These are phyloP conservation scores for Penicillium paxilli DNA, from an alignment of 495 filamentous ascomycete genomes.

Conservation along the genomic window DNA sequence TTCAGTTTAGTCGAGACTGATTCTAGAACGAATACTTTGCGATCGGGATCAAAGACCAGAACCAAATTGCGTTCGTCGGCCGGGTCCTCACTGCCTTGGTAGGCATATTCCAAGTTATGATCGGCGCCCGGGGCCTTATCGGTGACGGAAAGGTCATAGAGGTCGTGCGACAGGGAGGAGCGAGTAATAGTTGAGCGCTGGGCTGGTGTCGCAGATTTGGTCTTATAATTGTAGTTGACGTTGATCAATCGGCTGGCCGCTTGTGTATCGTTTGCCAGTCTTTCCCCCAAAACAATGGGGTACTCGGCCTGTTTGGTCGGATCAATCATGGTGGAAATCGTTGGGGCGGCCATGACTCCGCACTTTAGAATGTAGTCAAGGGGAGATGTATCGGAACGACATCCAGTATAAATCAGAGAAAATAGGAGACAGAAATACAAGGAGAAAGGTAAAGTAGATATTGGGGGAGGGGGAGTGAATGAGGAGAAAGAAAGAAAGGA, in stretches of 20 bases:
- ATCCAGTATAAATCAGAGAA: neutral
- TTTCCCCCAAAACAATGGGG: conserved; percentile 46
- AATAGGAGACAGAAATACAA: neutral
- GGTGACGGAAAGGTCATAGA: conserved; percentile 50
- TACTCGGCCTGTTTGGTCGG: conserved; percentile 52
- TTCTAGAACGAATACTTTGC: conserved; percentile 53
- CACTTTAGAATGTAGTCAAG: neutral
- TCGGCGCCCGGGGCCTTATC: conserved; percentile 48
- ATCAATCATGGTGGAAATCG: conserved; percentile 44
- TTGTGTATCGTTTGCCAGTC: conserved; percentile 29
- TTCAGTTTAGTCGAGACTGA: conserved; percentile 51
- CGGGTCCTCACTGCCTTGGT: conserved; percentile 51
- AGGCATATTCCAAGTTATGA: conserved; percentile 46
- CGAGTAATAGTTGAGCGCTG: conserved; percentile 43
- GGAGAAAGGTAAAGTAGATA: too few species aligned
- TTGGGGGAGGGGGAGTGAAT: neutral
- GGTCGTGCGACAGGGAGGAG: conserved; percentile 35
- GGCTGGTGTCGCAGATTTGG: conserved; percentile 42
- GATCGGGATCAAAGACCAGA: conserved; percentile 52
- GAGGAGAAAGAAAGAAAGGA: neutral
- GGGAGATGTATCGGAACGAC: neutral
- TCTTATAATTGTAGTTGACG: conserved; percentile 56
- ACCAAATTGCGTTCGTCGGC: conserved; percentile 42
- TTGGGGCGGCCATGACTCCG: conserved; percentile 37
- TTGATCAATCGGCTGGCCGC: conserved; percentile 35